phyloP scores from a whole-genome alignment of 345 rosid species.

The Punica granatum region DNA sequence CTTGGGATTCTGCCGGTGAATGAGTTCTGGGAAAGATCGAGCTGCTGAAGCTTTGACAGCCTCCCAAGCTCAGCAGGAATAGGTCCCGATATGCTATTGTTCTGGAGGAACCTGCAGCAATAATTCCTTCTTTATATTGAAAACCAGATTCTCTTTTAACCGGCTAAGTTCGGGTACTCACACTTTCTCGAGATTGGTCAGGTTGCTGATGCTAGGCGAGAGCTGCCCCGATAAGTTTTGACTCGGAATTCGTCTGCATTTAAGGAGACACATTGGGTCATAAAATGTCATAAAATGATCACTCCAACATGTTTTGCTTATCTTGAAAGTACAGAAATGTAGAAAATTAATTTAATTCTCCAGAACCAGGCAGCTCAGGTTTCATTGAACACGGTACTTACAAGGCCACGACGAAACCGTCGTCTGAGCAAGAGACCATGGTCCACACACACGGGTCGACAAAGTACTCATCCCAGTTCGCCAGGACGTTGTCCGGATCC shows the following conservation, averaged over 20 bases:
- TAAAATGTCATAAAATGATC: not conserved
- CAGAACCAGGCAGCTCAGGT: not conserved
- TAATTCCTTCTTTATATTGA: not conserved
- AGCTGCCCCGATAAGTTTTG: conserved; percentile 71
- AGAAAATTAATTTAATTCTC: not conserved
- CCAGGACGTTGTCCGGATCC: conserved; percentile 66
- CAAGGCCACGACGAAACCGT: conserved; percentile 56
- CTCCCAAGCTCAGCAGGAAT: conserved; percentile 70
- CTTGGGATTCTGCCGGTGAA: conserved; percentile 65
- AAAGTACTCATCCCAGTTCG: conserved; percentile 63
- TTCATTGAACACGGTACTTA: conserved; percentile 30
- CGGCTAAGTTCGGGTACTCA: conserved; percentile 25
- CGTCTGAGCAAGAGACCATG: conserved; percentile 62
- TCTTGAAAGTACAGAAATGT: not conserved
- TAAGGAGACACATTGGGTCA: not conserved
- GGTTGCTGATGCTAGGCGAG: conserved; percentile 60
- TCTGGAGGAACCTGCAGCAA: conserved; percentile 60
- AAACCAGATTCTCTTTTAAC: not conserved
- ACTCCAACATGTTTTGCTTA: not conserved
- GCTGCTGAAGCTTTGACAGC: conserved; percentile 59
- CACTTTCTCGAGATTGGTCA: conserved; percentile 77
- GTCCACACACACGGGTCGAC: conserved; percentile 93
- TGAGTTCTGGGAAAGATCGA: conserved; percentile 76
- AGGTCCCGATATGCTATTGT: conserved; percentile 65
- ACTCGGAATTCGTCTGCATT: conserved; percentile 76